Base-by-base conservation (phyloP, 1,284 basidiomycete species). In the Grifola frondosa region DNA sequence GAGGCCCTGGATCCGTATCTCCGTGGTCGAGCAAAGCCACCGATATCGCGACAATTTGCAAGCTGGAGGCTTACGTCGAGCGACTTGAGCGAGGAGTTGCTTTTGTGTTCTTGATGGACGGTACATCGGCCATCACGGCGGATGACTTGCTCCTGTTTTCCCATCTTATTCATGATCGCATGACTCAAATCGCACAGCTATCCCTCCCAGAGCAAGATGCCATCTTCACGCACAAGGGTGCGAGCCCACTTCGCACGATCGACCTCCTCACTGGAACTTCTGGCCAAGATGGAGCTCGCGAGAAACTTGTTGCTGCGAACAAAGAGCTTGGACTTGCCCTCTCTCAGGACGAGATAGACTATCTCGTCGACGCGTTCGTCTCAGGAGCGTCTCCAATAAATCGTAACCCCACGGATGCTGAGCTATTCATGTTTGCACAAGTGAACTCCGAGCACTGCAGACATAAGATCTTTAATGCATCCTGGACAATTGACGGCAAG, bases 361-460 rank as follows among this genome's bases (percentile, higher is more conserved):
- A 98, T 66, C 84, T 99, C 50, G 81, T 97, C 54, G 78, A 91
- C 39, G 91, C 91, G 8, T 99, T 94, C 67, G 77, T 91, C 30
- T 74, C 85, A 25, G 84, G 84, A 11, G 62, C 72, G 17, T 64
- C 73, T 7, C 75, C 83, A 1, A 77, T 87, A 57, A 71, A 73
- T 37, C 82, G 92, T 33, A 86, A 92, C 62, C 94, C 94, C 4
- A 98, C 92, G 36, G 96, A 99, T 58, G 95, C 97, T 11, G 97
- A 99, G 65, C 77, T 99, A 15, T 99, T 99, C 79, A 99, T 99
- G 96, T 99, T 99, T 64, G 96, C 97, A 13, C 97, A 99, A 65
- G 96, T 99, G 65, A 99, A 99, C 72, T 98, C 95, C 30, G 97
- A 99, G 69, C 97, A 99, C 66, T 99, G 97, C 67, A 81, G 97